Conservation (phyloP, 139 green algal genomes). For the Picochlorum sp. region DNA sequence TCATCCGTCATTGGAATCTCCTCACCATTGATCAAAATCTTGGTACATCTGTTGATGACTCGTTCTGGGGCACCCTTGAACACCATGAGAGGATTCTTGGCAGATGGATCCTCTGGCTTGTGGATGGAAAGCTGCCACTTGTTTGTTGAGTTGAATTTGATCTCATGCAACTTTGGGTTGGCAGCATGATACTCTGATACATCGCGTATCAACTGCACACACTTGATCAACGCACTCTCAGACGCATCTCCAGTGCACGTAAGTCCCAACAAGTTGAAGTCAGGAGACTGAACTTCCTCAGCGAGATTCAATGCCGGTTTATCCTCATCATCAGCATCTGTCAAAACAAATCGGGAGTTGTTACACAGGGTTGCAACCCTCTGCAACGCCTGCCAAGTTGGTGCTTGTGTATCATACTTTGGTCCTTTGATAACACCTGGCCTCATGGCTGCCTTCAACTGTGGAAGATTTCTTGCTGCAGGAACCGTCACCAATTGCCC, state of each 20-base stretch:
- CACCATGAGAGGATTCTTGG: constrained; percentile 50
- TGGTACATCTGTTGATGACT: constrained; percentile 76
- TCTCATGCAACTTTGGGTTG: constrained; percentile 77
- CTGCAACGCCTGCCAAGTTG: constrained; percentile 48
- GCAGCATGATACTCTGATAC: constrained; percentile 35
- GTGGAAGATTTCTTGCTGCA: constrained; percentile 47
- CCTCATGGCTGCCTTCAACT: constrained; percentile 32
- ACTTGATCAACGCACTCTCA: constrained; percentile 66
- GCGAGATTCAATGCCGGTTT: constrained; percentile 26
- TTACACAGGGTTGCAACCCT: constrained; percentile 61
- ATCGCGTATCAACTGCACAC: constrained; percentile 51
- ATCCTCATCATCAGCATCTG: constrained; percentile 31
- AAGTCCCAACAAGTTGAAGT: constrained; percentile 65
- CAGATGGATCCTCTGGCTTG: constrained; percentile 26
- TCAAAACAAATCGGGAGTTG: constrained; percentile 59
- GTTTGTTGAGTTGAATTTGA: constrained; percentile 80
- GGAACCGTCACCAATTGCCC: constrained; percentile 38
- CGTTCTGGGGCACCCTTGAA: constrained; percentile 94
- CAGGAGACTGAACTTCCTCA: constrained; percentile 34
- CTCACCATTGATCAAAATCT: constrained; percentile 62
- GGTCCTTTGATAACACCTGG: constrained; percentile 19
- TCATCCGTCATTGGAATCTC: constrained; percentile 34
- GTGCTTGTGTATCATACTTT: constrained; percentile 30
- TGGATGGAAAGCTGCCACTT: constrained; percentile 78
- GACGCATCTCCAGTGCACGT: constrained; percentile 57